Evolutionary conservation across 768 basidiomycete species (phyloP), one percentile per base, ranked within the genome.

Genomic region (Tulasnella sp.): DNA sequence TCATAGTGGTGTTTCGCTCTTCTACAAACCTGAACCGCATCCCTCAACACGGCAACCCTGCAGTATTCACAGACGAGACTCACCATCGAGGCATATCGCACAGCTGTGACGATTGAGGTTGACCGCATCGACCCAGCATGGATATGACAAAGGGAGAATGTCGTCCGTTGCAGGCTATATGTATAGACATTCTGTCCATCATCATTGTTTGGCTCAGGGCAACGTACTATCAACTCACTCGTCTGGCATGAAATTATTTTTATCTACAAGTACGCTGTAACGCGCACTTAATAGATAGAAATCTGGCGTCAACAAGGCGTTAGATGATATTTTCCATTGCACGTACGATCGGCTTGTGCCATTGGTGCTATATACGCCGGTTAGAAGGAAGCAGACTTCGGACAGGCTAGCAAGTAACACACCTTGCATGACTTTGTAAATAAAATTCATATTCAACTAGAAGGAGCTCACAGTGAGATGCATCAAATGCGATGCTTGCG

Each of bases 151-250:
- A 77, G 75, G 3, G 75, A 35, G 37, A 77, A 77, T 0, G 75
- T 32, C 0, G 71, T 51, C 2, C 69, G 75, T 35, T 77, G 75
- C 3, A 77, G 1, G 39, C 75, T 77, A 51, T n/a, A n/a, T 44
- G 5, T 2, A 5, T 23, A 48, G 10, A n/a, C 18, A 46, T 44
- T 16, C 44, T 13, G 1, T 13, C 16, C 13, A 13, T 44, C 16
- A 15, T 1, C 40, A 51, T 11, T 10, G n/a, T 11, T 11, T 26
- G 16, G 46, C 23, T 35, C 35, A 35, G 29, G 5, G 51, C 20
- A 75, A 51, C 4, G 18, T 29, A 20, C 35, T 6, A 29, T 48
- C 73, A 91, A 77, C 76, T 23, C 32, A 77, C 76, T 77, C 67
- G 29, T 77, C 76, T 6, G 76, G 55, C 57, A 42, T 70, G 6